A percentile compares a stretch with the other conserved stretches of the same genome.
Conservation (phyloP, 75 land plant genomes). For the Pinus tabuliformis region DNA sequence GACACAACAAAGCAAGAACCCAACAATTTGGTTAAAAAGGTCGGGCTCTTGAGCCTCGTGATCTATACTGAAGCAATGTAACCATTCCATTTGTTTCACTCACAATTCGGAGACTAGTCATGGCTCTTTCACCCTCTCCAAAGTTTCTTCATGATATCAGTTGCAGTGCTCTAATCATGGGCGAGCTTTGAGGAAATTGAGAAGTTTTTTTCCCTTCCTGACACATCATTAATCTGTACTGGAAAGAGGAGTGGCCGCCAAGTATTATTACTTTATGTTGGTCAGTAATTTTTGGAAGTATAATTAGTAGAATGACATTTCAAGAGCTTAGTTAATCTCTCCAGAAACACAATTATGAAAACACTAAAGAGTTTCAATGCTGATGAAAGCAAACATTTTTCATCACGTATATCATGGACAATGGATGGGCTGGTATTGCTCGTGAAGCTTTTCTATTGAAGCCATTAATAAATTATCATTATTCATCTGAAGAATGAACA, state of each 20-base stretch:
- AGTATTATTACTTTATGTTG: conserved; percentile 55
- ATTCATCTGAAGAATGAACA: conserved; percentile 53
- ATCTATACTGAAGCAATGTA: conserved; percentile 71
- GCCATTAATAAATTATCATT: conserved; percentile 48
- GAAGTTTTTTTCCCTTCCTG: conserved; percentile 69
- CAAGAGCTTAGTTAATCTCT: conserved; percentile 49
- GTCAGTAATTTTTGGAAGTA: conserved; percentile 66
- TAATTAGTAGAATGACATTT: conserved; percentile 61
- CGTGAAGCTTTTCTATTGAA: conserved; percentile 52
- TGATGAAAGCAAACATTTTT: conserved; percentile 61
- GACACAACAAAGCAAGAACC: conserved; percentile 69
- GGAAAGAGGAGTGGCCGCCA: conserved; percentile 47
- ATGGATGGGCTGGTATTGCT: conserved; percentile 76
- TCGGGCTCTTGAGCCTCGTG: conserved; percentile 84
- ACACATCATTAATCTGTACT: conserved; percentile 41
- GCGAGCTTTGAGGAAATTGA: conserved; percentile 88
- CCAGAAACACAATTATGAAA: conserved; percentile 45
- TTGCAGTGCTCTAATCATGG: conserved; percentile 87
- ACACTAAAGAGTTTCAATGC: conserved; percentile 46
- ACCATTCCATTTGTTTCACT: conserved; percentile 64
- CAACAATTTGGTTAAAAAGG: conserved; percentile 68
- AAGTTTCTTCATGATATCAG: conserved; percentile 92
- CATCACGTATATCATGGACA: conserved; percentile 73
- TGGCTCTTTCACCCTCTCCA: conserved; percentile 65
- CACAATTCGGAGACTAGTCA: conserved; percentile 59